Percentiles rank a stretch among this genome's conserved stretches.
Conservation (phyloP, 75 land plant species). For the Larix kaempferi region DNA sequence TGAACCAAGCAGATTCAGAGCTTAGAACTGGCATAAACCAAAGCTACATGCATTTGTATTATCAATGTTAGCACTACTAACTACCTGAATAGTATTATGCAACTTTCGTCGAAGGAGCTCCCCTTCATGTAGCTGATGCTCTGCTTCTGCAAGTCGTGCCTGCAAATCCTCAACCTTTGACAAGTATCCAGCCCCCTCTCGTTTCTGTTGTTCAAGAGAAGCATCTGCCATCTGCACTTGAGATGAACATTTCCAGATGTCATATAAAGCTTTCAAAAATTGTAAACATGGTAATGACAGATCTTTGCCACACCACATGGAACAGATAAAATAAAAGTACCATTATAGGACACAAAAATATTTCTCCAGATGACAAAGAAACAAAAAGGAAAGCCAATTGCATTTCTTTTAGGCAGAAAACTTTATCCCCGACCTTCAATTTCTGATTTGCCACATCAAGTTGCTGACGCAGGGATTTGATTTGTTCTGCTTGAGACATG, state of each 20-base stretch:
- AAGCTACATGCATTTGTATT: neutral
- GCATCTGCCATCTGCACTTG: conserved; percentile 18
- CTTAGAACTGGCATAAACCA: neutral
- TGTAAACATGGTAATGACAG: neutral
- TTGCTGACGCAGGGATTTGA: conserved; percentile 19
- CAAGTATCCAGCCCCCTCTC: conserved; percentile 10
- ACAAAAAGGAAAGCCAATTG: neutral
- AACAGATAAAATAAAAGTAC: neutral
- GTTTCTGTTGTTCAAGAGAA: conserved; percentile 14
- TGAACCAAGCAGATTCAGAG: neutral
- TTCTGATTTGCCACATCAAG: conserved; percentile 19
- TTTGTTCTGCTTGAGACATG: conserved; percentile 20
- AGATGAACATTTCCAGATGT: neutral
- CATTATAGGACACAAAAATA: neutral
- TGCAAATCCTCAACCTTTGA: conserved; percentile 23
- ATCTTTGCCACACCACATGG: too few relatives aligned
- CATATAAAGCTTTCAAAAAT: neutral
- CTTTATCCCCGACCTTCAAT: conserved; percentile 14
- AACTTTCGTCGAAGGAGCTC: conserved; percentile 32
- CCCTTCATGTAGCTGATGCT: conserved; percentile 32
- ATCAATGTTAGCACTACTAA: neutral
- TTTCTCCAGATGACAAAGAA: neutral
- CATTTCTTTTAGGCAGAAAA: neutral
- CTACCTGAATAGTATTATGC: conserved; percentile 49
- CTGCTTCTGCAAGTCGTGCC: conserved; percentile 24